Evolutionary conservation across 257 asterid genomes (phyloP), one percentile per base, ranked within the genome.

Genomic region (Solanum boliviense): DNA sequence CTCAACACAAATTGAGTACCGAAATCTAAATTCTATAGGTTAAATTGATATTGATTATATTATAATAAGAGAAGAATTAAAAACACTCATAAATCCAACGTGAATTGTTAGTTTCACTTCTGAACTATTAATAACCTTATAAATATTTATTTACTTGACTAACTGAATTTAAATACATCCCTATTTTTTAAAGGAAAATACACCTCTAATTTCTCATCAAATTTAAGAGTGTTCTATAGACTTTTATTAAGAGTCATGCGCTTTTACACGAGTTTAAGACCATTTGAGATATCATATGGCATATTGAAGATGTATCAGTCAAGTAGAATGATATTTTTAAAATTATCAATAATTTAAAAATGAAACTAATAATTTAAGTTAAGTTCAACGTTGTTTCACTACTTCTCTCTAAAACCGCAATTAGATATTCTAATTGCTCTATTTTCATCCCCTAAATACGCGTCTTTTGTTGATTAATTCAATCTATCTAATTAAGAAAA

Each of bases 201-300:
- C 5, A 1, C 4, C 21, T 7, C 5, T 56, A 56, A 20, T 1
- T 20, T 3, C 9, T 56, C 10, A 7, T 20, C 2, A 56, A 20
- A 1, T 6, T 56, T 6, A 16, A 1, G 4, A 0, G 0, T 20
- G 0, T 20, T 56, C 2, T 18, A 0, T 18, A 0, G 9, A 56
- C 5, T 56, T 56, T 20, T 56, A 56, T 20, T 56, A 20, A 56
- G 25, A 56, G 4, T 20, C 11, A 2, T 4, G 1, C 4, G 5
- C 10, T 18, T 16, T 2, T 48, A 48, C 21, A 48, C 23, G 11
- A 56, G 5, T 56, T 56, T 7, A 7, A 56, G 6, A 56, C 4
- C 5, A 56, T 3, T 56, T 56, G 65, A 0, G 21, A 18, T 6
- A 0, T 52, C n/a, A 52, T 52, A 2, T 52, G n/a, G 0, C 62